phyloP scores from a whole-genome alignment of 176 grass and related monocot species.

The Cocos nucifera region DNA sequence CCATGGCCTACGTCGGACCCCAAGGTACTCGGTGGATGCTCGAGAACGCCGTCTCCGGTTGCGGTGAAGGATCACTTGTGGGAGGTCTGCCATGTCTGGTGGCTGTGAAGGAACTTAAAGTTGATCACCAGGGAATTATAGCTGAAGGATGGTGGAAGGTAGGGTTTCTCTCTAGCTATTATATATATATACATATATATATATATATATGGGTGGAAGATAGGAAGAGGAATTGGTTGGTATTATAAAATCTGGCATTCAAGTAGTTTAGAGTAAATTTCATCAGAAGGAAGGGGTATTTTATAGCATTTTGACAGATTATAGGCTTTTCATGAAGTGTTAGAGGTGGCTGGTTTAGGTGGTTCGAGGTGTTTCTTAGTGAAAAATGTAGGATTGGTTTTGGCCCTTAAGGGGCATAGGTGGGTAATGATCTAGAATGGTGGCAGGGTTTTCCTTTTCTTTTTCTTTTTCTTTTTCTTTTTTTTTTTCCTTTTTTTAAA shows the following conservation, averaged over 20 bases:
- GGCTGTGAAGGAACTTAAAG: background rate
- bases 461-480: background rate
- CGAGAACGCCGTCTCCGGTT: conserved; percentile 37
- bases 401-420: background rate
- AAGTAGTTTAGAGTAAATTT: too few relatives aligned
- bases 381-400: too few relatives aligned
- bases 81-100: conserved; percentile 22
- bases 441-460: background rate
- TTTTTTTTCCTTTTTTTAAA: too few relatives aligned
- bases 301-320: too few relatives aligned
- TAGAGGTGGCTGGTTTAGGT: too few relatives aligned
- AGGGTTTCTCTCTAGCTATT: background rate
- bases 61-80: conserved; percentile 20
- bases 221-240: background rate
- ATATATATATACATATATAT: too few relatives aligned
- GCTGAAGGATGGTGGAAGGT: conserved; percentile 4
- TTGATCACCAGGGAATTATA: too few relatives aligned
- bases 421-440: conserved; percentile 4
- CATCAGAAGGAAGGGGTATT: too few relatives aligned
- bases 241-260: background rate
- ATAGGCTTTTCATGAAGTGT: too few relatives aligned
- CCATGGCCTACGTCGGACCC: conserved; percentile 61
- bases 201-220: conserved; percentile 8
- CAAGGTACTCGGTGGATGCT: conserved; percentile 61
- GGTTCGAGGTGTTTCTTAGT: too few relatives aligned